These are phyloP conservation scores for Tricholoma furcatifolium DNA, from an alignment of 768 basidiomycete genomes.

Conservation along the genomic window DNA sequence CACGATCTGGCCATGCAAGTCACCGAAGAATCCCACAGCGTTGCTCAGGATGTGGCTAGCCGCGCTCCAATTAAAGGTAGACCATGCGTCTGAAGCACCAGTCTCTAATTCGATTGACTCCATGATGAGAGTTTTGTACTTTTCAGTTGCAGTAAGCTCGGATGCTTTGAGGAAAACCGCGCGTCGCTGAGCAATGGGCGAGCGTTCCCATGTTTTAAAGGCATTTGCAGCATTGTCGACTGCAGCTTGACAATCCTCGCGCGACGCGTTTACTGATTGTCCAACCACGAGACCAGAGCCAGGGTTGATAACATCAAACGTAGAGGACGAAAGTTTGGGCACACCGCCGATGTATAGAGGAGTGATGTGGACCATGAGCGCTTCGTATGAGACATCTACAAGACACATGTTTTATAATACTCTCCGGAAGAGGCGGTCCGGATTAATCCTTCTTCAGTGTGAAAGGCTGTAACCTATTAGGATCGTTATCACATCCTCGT, in stretches of 20 bases:
- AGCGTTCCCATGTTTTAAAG: slow-evolving; percentile 47
- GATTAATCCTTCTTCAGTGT: too few species aligned
- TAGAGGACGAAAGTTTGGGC: slow-evolving; percentile 31
- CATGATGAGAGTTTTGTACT: slow-evolving; percentile 34
- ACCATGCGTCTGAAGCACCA: slow-evolving; percentile 29
- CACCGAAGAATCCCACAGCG: slow-evolving; percentile 31
- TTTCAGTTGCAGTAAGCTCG: slow-evolving; percentile 41
- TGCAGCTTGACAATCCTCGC: slow-evolving; percentile 42
- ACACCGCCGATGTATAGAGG: slow-evolving; percentile 43
- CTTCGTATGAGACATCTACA: too few species aligned
- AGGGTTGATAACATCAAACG: slow-evolving; percentile 48
- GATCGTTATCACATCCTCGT: too few species aligned
- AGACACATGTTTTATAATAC: too few species aligned
- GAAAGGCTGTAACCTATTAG: too few species aligned
- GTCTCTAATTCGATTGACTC: slow-evolving; percentile 38
- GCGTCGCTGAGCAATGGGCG: slow-evolving; percentile 32
- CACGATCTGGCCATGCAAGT: slow-evolving; percentile 43
- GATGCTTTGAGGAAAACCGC: slow-evolving; percentile 49
- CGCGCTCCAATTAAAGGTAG: slow-evolving; percentile 22
- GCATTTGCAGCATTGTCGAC: slow-evolving; percentile 44
- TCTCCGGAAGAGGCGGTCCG: too few species aligned
- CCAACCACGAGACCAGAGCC: slow-evolving; percentile 42
- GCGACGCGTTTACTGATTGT: slow-evolving; percentile 42
- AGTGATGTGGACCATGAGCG: slow-evolving; percentile 27
- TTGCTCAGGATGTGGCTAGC: slow-evolving; percentile 26